Evolutionary conservation across 345 rosid species (phyloP).

Genomic region (Erodium maritimum): DNA sequence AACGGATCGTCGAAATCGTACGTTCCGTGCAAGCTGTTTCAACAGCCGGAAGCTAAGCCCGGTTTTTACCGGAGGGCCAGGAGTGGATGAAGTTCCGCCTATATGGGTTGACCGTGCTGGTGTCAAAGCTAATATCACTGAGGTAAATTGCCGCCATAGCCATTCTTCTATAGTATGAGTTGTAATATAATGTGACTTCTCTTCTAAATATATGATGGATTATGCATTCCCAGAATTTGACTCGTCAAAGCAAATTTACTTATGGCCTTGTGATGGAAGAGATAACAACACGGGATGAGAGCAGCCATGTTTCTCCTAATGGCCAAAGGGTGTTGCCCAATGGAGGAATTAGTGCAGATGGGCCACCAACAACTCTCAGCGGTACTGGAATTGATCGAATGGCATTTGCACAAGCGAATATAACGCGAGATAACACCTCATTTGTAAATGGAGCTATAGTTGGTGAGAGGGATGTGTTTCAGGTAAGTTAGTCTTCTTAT

Average conservation of each 20-base stretch:
- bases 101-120: conserved; percentile 99
- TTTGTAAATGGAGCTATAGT: conserved; percentile 93
- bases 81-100: conserved; percentile 95
- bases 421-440: conserved; percentile 94
- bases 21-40: conserved; percentile 77
- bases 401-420: conserved; percentile 89
- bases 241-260: conserved; percentile 94
- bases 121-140: conserved; percentile 79
- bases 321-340: conserved; percentile 93
- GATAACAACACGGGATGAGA: conserved; percentile 93
- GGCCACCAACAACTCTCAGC: conserved; percentile 97
- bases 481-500: conserved; percentile 37
- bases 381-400: conserved; percentile 89
- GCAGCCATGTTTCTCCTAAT: conserved; percentile 73
- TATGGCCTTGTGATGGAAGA: conserved; percentile 98
- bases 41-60: conserved; percentile 96
- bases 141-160: conserved; percentile 38
- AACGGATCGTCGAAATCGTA: conserved; percentile 67
- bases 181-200: conserved; percentile 1
- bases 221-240: conserved; percentile 57
- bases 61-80: conserved; percentile 97
- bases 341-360: conserved; percentile 98
- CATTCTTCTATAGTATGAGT: not conserved
- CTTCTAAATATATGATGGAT: conserved; percentile 7
- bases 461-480: conserved; percentile 93